Evolutionary conservation across 2,329 filamentous ascomycete species (phyloP).

Genomic region (Aphanoascus verrucosus): DNA sequence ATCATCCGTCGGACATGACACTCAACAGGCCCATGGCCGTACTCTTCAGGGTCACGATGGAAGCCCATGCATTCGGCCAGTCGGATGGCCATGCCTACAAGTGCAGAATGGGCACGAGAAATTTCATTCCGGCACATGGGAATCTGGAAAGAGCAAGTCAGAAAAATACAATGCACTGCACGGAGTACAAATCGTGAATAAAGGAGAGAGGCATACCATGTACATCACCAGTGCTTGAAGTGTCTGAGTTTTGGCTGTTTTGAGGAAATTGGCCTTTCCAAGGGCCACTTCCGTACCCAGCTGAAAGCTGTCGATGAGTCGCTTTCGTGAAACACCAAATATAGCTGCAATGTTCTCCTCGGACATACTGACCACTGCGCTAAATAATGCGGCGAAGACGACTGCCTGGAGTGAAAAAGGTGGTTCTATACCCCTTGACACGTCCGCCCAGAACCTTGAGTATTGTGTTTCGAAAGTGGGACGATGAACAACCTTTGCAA

Average conservation of each 20-base stretch:
- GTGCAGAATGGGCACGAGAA: slow-evolving; percentile 60
- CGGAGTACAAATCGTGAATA: neutral
- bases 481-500: slow-evolving; percentile 57
- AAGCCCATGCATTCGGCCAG: slow-evolving; percentile 69
- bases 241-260: slow-evolving; percentile 62
- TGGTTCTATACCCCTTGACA: slow-evolving; percentile 51
- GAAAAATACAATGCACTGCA: slow-evolving; percentile 17
- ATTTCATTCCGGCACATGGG: slow-evolving; percentile 62
- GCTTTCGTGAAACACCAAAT: slow-evolving; percentile 47
- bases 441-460: slow-evolving; percentile 53
- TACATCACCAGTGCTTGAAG: slow-evolving; percentile 70
- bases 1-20: slow-evolving; percentile 60
- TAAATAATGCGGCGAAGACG: slow-evolving; percentile 59
- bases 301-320: slow-evolving; percentile 53
- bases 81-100: slow-evolving; percentile 60
- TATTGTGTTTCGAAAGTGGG: slow-evolving; percentile 58
- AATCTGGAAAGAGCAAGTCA: slow-evolving; percentile 40
- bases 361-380: slow-evolving; percentile 55
- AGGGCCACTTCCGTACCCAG: slow-evolving; percentile 57
- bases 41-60: slow-evolving; percentile 58
- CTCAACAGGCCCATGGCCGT: slow-evolving; percentile 56
- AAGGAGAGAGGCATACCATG: slow-evolving; percentile 42
- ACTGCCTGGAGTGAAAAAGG: slow-evolving; percentile 55
- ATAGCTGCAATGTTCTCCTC: slow-evolving; percentile 43
- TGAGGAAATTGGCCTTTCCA: slow-evolving; percentile 57